These are phyloP conservation scores for Seiridium cupressi DNA, from an alignment of 2,329 filamentous ascomycete species.

Conservation along the genomic window DNA sequence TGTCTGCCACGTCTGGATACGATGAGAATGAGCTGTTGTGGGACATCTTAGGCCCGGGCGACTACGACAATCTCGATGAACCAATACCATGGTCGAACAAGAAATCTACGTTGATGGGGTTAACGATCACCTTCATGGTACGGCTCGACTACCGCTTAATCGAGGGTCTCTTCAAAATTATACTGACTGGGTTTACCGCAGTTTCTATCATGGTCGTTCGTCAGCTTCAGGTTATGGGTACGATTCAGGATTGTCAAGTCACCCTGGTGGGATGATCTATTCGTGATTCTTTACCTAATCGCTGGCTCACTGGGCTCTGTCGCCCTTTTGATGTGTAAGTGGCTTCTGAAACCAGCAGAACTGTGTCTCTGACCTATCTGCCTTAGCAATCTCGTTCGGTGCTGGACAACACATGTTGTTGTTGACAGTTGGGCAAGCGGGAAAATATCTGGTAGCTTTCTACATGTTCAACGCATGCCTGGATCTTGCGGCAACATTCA, in stretches of 20 bases:
- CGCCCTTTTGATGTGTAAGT: slow-evolving; percentile 19
- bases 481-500: slow-evolving; percentile 25
- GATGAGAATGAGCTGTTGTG: slow-evolving; percentile 7
- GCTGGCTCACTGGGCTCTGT: slow-evolving; percentile 23
- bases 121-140: slow-evolving; percentile 12
- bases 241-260: slow-evolving; percentile 22
- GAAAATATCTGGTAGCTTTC: slow-evolving; percentile 6
- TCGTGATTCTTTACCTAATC: slow-evolving; percentile 29
- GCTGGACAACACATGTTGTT: slow-evolving; percentile 9
- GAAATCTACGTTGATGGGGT: background rate
- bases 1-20: slow-evolving; percentile 6
- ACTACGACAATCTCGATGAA: slow-evolving; percentile 10
- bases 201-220: slow-evolving; percentile 25
- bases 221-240: slow-evolving; percentile 24
- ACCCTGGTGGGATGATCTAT: slow-evolving; percentile 33
- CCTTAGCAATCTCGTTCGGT: slow-evolving; percentile 6
- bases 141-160: background rate
- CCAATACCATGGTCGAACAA: slow-evolving; percentile 11
- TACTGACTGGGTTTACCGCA: slow-evolving; percentile 5
- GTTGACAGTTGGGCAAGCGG: slow-evolving; percentile 4
- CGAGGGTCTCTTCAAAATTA: background rate
- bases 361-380: background rate
- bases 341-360: background rate
- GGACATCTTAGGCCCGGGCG: slow-evolving; percentile 2
- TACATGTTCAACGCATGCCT: slow-evolving; percentile 11